Percentiles rank a stretch among this genome's conserved stretches.
phyloP scores from a whole-genome alignment of 768 basidiomycete species.

The Agrocybe praecox region DNA sequence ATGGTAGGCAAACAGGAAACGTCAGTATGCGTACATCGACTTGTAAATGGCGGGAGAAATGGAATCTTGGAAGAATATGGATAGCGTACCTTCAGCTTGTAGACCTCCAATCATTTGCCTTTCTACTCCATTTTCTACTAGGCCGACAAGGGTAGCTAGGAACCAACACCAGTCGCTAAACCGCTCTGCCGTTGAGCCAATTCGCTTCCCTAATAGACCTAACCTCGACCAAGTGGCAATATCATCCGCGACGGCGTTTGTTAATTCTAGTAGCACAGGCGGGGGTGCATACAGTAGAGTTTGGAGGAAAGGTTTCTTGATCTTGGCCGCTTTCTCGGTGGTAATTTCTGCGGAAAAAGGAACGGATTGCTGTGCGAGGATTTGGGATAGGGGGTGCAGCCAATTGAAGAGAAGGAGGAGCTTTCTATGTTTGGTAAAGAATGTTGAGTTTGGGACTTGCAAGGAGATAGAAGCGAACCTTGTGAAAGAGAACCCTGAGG shows the following conservation, averaged over 20 bases:
- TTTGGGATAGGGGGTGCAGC: slow-evolving; percentile 72
- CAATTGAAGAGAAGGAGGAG: slow-evolving; percentile 84
- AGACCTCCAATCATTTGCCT: slow-evolving; percentile 66
- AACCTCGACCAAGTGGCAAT: slow-evolving; percentile 73
- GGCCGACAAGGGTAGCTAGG: slow-evolving; percentile 71
- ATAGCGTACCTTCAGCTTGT: slow-evolving; percentile 58
- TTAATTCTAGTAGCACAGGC: slow-evolving; percentile 78
- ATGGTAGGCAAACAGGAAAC: background rate
- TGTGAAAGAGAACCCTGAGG: slow-evolving; percentile 72
- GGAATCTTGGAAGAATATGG: background rate
- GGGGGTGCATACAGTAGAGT: slow-evolving; percentile 80
- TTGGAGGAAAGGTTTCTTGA: slow-evolving; percentile 67
- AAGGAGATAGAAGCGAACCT: slow-evolving; percentile 45
- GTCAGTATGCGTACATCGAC: background rate
- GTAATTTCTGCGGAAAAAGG: slow-evolving; percentile 56
- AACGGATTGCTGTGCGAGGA: slow-evolving; percentile 70
- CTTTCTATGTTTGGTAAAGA: slow-evolving; percentile 51
- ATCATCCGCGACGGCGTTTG: slow-evolving; percentile 77
- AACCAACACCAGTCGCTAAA: slow-evolving; percentile 91
- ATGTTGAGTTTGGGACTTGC: background rate
- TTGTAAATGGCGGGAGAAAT: background rate
- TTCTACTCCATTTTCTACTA: slow-evolving; percentile 86
- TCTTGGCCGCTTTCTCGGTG: slow-evolving; percentile 35
- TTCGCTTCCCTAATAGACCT: slow-evolving; percentile 65
- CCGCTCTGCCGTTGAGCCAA: slow-evolving; percentile 70